Evolutionary conservation across 2,329 filamentous ascomycete species (phyloP).

Genomic region (Hypoxylon sp.): DNA sequence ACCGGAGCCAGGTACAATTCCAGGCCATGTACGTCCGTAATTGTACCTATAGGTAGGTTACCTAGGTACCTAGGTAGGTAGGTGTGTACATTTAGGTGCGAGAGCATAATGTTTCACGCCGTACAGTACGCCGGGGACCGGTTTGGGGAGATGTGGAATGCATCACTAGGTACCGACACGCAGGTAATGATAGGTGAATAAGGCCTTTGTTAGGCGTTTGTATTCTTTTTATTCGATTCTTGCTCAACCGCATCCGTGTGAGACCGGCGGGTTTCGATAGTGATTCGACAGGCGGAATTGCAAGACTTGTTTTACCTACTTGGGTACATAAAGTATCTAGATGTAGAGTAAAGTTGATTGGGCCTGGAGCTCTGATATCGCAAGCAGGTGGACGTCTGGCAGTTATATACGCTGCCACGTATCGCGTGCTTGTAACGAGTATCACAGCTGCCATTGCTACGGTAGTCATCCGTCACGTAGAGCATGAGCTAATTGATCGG

Average conservation of each 20-base stretch:
- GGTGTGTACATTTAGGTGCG: too few relatives aligned
- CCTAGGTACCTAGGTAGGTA: too few relatives aligned
- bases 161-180: background rate
- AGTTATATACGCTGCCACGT: conserved; percentile 24
- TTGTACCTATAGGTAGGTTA: background rate
- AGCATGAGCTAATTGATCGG: conserved; percentile 4
- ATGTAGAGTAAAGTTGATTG: conserved; percentile 7
- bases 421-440: conserved; percentile 1
- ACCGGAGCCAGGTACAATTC: background rate
- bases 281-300: background rate
- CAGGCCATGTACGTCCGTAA: background rate
- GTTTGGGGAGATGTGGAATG: background rate
- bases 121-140: background rate
- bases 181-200: background rate
- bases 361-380: background rate
- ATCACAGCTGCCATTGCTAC: conserved; percentile 4
- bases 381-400: conserved; percentile 8
- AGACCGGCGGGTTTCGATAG: background rate
- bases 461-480: conserved; percentile 7
- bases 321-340: background rate
- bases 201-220: background rate
- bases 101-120: too few relatives aligned
- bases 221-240: background rate
- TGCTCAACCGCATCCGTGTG: background rate
- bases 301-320: conserved; percentile 1